Evolutionary conservation across 176 grass and related monocot genomes (phyloP).

Genomic region (Bothriochloa decipiens): DNA sequence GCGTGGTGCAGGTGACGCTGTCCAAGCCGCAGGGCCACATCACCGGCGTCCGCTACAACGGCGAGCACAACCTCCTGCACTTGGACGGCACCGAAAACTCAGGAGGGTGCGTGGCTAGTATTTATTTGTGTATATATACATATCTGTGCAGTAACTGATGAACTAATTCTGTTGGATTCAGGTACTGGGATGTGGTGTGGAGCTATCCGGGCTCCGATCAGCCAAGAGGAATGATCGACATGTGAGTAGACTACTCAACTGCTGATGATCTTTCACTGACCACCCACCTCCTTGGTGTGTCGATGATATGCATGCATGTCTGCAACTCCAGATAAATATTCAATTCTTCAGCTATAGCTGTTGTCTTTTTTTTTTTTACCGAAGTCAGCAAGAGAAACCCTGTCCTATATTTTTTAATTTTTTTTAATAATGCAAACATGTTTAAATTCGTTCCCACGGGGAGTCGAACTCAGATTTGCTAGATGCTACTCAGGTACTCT

Average conservation of each 20-base stretch:
- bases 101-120: slow-evolving; percentile 39
- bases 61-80: slow-evolving; percentile 53
- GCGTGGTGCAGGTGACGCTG: slow-evolving; percentile 64
- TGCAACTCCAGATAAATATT: too few relatives aligned
- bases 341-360: too few relatives aligned
- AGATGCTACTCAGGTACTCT: too few relatives aligned
- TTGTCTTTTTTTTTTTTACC: too few relatives aligned
- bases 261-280: slow-evolving; percentile 9
- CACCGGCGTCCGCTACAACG: slow-evolving; percentile 60
- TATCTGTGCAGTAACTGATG: background rate
- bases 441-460: too few relatives aligned
- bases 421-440: too few relatives aligned
- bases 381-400: too few relatives aligned
- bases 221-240: slow-evolving; percentile 39
- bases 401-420: too few relatives aligned
- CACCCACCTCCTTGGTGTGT: slow-evolving; percentile 5
- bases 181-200: slow-evolving; percentile 78
- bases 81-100: slow-evolving; percentile 3
- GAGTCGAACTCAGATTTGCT: too few relatives aligned
- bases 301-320: too few relatives aligned
- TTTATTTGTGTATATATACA: too few relatives aligned
- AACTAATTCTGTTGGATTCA: slow-evolving; percentile 2
- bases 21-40: slow-evolving; percentile 61
- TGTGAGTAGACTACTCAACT: slow-evolving; percentile 32
- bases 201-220: slow-evolving; percentile 30